Base-by-base conservation (phyloP, 345 rosid genomes). In the Citrus cavaleriei region DNA sequence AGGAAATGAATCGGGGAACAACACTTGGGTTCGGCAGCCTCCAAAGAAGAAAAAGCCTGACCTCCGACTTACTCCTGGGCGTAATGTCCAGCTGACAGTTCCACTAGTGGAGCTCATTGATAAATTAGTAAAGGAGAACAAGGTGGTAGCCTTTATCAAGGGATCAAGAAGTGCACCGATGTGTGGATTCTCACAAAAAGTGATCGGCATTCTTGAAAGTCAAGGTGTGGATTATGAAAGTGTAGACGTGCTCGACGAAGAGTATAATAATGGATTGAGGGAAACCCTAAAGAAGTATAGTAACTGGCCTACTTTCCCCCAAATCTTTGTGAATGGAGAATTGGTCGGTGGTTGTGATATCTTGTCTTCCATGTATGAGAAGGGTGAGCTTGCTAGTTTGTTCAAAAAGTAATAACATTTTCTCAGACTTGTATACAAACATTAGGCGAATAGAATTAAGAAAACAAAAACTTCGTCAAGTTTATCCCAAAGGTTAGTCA, bases 231-330 rank as follows among this genome's bases (percentile, higher is more conserved):
- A 93, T 68, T 95, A 90, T 19, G 98, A 95, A 81, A 93, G 92
- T 8, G 85, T 93, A 1, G 98, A 92, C 66, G 97, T 95, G 82
- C 96, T 95, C 4, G 98, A 95, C 54, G 98, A 95, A 49, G 98
- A 93, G 74, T 89, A 84, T 57, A 95, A 95, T 68, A 67, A 14
- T 1, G 98, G 97, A 38, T 85, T 93, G 85, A 92, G 97, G 80
- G 98, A 93, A 81, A 93, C 87, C 18, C 78, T 95, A 57, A 95
- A 95, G 92, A 90, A 74, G 80, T 95, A 92, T 51, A 95, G 97
- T 78, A 95, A 86, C 72, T 92, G 99, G 99, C 97, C 97, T 19
- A 93, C 99, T 42, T 91, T 95, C 78, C 97, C 98, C 0, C 99
- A 93, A 74, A 74, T 93, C 18, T 95, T 92, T 77, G 91, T 89